Percentiles rank a stretch among this genome's conserved stretches.
phyloP scores from a whole-genome alignment of 257 asterid species.

The Solanum bulbocastanum region DNA sequence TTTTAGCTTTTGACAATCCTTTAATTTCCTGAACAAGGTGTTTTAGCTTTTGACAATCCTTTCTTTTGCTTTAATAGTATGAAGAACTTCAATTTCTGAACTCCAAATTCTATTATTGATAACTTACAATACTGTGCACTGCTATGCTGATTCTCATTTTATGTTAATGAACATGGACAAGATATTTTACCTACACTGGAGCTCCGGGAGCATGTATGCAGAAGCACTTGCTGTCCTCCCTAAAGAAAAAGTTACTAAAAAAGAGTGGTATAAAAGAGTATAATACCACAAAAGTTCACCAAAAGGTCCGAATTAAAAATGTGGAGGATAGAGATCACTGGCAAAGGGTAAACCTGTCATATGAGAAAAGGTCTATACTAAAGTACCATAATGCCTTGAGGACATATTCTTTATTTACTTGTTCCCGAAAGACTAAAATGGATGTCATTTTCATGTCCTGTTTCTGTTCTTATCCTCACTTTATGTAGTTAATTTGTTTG shows the following conservation, averaged over 20 bases:
- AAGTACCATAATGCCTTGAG: not conserved
- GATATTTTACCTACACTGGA: not conserved
- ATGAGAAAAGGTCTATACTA: not conserved
- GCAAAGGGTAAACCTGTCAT: not conserved
- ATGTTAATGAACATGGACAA: not conserved
- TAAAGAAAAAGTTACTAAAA: not conserved
- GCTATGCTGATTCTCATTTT: not conserved
- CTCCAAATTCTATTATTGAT: not conserved
- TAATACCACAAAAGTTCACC: not conserved
- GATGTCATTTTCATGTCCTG: not conserved
- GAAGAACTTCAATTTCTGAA: not conserved
- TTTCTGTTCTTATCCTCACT: not conserved
- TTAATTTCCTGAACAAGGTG: constrained; percentile 22
- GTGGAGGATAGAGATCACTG: not conserved
- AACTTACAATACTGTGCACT: not conserved
- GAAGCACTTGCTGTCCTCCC: not conserved
- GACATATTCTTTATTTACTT: not conserved
- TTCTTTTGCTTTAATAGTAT: not conserved
- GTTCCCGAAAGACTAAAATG: not conserved
- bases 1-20: not conserved
- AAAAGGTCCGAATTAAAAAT: not conserved
- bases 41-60: not conserved
- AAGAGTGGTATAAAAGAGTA: not conserved
- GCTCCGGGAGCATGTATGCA: not conserved
- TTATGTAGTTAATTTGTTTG: not conserved